Evolutionary conservation across 1,139 yeast genomes (phyloP).

Genomic region (Diutina pseudorugosa): DNA sequence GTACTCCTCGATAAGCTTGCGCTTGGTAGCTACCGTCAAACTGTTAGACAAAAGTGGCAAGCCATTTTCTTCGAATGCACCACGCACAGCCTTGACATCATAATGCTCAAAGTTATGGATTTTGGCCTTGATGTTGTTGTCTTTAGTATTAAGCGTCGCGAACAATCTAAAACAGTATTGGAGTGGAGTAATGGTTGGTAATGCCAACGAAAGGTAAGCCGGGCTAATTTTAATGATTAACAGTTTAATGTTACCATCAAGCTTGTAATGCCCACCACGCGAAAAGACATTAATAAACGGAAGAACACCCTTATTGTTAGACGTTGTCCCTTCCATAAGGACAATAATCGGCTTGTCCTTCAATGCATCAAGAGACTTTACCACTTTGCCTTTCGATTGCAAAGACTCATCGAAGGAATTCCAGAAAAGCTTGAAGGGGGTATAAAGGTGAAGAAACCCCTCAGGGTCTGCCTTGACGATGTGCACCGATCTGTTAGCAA

Average conservation of each 20-base stretch:
- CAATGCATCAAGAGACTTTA: conserved; percentile 6
- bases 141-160: background rate
- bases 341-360: conserved; percentile 30
- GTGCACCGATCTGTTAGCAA: background rate
- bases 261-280: background rate
- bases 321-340: conserved; percentile 58
- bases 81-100: background rate
- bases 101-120: background rate
- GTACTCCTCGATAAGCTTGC: background rate
- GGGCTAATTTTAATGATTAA: background rate
- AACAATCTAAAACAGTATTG: background rate
- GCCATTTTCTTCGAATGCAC: conserved; percentile 1
- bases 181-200: background rate
- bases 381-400: background rate
- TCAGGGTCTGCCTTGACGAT: background rate
- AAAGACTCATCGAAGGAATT: background rate
- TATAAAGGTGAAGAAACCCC: background rate
- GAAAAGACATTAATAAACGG: conserved; percentile 20
- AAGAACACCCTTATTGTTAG: conserved; percentile 49
- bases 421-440: conserved; percentile 1
- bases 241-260: background rate
- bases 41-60: background rate
- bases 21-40: background rate
- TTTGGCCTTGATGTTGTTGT: background rate
- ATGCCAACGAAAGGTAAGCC: background rate